These are phyloP conservation scores for Gymnopilus dilepis DNA, from an alignment of 768 basidiomycete species.

Conservation along the genomic window DNA sequence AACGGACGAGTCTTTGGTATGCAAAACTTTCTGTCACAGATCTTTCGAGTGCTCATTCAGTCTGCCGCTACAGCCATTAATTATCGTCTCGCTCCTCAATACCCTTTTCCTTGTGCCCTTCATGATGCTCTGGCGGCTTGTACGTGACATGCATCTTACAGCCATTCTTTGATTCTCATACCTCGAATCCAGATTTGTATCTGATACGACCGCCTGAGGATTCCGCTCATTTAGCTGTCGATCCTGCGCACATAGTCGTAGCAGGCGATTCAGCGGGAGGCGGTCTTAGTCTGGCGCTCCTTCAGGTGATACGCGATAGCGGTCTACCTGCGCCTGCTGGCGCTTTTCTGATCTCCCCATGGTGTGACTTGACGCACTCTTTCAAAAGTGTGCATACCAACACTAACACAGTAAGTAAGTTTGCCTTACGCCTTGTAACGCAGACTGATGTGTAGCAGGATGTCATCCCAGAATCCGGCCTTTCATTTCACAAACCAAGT, in stretches of 20 bases:
- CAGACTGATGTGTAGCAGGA: slow-evolving; percentile 53
- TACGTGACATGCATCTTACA: slow-evolving; percentile 37
- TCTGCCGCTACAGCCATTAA: slow-evolving; percentile 62
- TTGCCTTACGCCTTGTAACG: background rate
- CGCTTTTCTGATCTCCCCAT: slow-evolving; percentile 89
- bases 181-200: slow-evolving; percentile 67
- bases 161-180: background rate
- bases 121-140: slow-evolving; percentile 91
- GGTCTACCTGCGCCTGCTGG: slow-evolving; percentile 86
- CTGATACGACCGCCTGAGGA: slow-evolving; percentile 86
- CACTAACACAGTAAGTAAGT: slow-evolving; percentile 71
- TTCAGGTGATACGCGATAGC: slow-evolving; percentile 87
- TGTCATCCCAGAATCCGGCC: slow-evolving; percentile 75
- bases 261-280: slow-evolving; percentile 96
- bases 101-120: slow-evolving; percentile 92
- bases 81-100: slow-evolving; percentile 93
- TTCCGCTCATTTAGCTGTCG: slow-evolving; percentile 77
- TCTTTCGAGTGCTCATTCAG: background rate
- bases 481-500: slow-evolving; percentile 80
- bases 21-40: slow-evolving; percentile 17
- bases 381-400: slow-evolving; percentile 90
- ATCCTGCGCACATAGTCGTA: slow-evolving; percentile 82
- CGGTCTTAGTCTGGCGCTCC: slow-evolving; percentile 79
- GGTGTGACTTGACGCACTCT: slow-evolving; percentile 92
- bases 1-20: slow-evolving; percentile 86